A percentile compares a stretch with the other conserved stretches of the same genome.
Evolutionary conservation across 768 basidiomycete genomes (phyloP).

Genomic region (Ramaria sp.): DNA sequence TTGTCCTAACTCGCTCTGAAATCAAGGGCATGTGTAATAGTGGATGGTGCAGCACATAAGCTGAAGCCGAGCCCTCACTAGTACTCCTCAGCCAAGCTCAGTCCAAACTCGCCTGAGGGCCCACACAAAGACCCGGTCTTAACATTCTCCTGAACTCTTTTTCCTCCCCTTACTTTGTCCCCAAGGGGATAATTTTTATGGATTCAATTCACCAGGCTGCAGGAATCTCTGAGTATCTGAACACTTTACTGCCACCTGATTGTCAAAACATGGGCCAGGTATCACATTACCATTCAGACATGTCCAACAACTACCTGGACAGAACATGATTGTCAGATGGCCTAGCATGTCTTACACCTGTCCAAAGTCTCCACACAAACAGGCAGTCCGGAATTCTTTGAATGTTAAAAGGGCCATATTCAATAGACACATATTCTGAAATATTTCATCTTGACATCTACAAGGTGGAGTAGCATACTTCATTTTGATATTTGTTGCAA

Average conservation of each 20-base stretch:
- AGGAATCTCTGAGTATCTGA: background rate
- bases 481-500: background rate
- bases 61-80: too few species aligned
- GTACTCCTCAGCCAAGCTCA: too few species aligned
- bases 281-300: constrained; percentile 19
- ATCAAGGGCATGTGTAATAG: too few species aligned
- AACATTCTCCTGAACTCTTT: too few species aligned
- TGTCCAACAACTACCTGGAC: constrained; percentile 20
- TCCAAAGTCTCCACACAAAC: constrained; percentile 23
- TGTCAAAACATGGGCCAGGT: constrained; percentile 12
- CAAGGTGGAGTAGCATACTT: background rate
- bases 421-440: constrained; percentile 19
- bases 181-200: constrained; percentile 14
- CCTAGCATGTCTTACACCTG: constrained; percentile 21
- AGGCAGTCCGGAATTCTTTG: constrained; percentile 19
- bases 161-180: background rate
- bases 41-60: too few species aligned
- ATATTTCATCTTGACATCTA: constrained; percentile 11
- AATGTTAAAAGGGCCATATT: constrained; percentile 23
- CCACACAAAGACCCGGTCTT: too few species aligned
- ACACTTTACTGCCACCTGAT: constrained; percentile 9
- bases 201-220: background rate
- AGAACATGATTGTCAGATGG: constrained; percentile 11
- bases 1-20: too few species aligned
- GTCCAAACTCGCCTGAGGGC: too few species aligned